phyloP scores from a whole-genome alignment of 2,329 filamentous ascomycete genomes.

The Botryotinia narcissicola region DNA sequence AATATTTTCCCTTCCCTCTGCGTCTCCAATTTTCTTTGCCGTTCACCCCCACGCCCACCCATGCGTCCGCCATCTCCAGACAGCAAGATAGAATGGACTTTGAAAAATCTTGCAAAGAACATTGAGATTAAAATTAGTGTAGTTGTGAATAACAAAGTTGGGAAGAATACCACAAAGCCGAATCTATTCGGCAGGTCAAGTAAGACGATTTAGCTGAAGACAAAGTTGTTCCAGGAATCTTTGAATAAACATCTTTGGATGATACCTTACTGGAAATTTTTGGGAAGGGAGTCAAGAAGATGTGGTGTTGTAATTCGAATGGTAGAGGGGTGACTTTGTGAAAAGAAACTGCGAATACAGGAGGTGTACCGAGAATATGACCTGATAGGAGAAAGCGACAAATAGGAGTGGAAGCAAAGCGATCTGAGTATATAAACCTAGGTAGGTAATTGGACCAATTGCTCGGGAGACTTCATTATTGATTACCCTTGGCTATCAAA shows the following conservation, averaged over 20 bases:
- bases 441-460: background rate
- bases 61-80: background rate
- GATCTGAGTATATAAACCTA: background rate
- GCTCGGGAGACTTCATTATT: background rate
- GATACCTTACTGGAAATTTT: background rate
- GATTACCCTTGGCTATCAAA: background rate
- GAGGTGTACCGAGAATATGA: background rate
- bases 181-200: background rate
- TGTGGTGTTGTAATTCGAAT: background rate
- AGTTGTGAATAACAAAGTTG: background rate
- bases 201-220: background rate
- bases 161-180: background rate
- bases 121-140: background rate
- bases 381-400: background rate
- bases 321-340: background rate
- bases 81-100: background rate
- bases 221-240: background rate
- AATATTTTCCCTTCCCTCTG: background rate
- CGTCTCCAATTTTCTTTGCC: background rate
- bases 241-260: background rate
- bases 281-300: background rate
- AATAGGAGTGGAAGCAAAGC: background rate
- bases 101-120: background rate
- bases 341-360: background rate
- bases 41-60: background rate